phyloP scores from a whole-genome alignment of 495 filamentous ascomycete species.

The Trichoderma virens region DNA sequence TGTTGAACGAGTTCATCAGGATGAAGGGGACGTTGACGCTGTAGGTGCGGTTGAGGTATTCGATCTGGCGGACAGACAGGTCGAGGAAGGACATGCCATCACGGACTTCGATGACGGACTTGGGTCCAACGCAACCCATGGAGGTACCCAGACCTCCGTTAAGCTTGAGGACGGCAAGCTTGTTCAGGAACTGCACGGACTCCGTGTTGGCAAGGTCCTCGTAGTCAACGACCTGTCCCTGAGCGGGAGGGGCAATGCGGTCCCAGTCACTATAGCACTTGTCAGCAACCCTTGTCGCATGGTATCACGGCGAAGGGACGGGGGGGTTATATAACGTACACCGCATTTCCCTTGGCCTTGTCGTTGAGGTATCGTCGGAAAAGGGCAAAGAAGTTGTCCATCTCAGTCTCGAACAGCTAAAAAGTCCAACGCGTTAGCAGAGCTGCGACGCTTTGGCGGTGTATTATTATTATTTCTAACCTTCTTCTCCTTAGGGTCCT shows the following conservation, averaged over 20 bases:
- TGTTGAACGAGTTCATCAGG: conserved; percentile 99
- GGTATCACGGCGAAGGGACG: background rate
- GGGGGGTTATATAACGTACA: conserved; percentile 40
- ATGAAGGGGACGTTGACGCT: conserved; percentile 96
- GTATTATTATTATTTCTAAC: conserved; percentile 28
- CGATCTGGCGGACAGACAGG: conserved; percentile 96
- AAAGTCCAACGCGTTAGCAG: conserved; percentile 9
- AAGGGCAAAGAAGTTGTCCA: conserved; percentile 99
- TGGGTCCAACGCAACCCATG: conserved; percentile 98
- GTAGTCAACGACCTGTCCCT: conserved; percentile 90
- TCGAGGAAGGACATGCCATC: conserved; percentile 99
- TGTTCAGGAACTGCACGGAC: conserved; percentile 88
- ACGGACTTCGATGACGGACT: conserved; percentile 99
- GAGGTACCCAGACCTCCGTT: conserved; percentile 99
- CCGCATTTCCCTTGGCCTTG: conserved; percentile 91
- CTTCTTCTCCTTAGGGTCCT: conserved; percentile 77
- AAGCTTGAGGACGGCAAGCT: conserved; percentile 97
- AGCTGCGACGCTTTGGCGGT: background rate
- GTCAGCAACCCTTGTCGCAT: conserved; percentile 19
- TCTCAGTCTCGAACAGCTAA: conserved; percentile 89
- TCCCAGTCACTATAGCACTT: conserved; percentile 66
- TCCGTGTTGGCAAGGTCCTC: conserved; percentile 74
- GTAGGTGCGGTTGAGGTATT: conserved; percentile 98
- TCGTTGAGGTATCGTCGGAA: conserved; percentile 98
- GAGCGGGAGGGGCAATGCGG: conserved; percentile 84